These are phyloP conservation scores for Mucor mucedo DNA, from an alignment of 371 early-diverging fungal species.

Conservation along the genomic window DNA sequence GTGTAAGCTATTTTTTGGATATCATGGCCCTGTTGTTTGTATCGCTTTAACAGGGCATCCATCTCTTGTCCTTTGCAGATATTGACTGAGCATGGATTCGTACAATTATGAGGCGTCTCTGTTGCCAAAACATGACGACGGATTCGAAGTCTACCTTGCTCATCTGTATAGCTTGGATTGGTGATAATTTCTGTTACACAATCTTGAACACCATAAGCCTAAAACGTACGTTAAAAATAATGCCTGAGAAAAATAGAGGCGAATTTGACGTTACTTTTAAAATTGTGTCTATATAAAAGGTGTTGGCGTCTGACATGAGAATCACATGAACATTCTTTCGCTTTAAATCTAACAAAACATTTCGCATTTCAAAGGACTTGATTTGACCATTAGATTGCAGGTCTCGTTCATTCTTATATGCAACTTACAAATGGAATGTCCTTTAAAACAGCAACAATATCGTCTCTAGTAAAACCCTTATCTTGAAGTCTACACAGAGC, in stretches of 20 bases:
- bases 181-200: conserved; percentile 69
- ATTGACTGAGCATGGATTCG: conserved; percentile 69
- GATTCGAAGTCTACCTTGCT: conserved; percentile 58
- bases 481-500: conserved; percentile 61
- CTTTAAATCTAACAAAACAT: conserved; percentile 52
- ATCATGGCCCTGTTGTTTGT: conserved; percentile 30
- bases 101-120: conserved; percentile 64
- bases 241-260: background rate
- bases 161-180: conserved; percentile 69
- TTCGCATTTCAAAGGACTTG: conserved; percentile 62
- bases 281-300: conserved; percentile 72
- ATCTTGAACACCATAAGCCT: conserved; percentile 62
- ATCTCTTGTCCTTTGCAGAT: conserved; percentile 75
- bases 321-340: conserved; percentile 58
- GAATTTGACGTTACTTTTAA: conserved; percentile 51
- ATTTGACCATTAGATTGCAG: background rate
- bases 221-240: conserved; percentile 5
- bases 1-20: conserved; percentile 40
- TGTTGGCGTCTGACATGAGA: conserved; percentile 79
- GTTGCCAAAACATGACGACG: conserved; percentile 51
- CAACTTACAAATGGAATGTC: conserved; percentile 69
- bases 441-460: conserved; percentile 54
- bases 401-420: background rate
- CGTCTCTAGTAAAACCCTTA: conserved; percentile 50
- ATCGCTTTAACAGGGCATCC: conserved; percentile 29